Percentiles rank a stretch among this genome's conserved stretches.
Conservation (phyloP, 129 eudicot species). For the Flaveria robusta region DNA sequence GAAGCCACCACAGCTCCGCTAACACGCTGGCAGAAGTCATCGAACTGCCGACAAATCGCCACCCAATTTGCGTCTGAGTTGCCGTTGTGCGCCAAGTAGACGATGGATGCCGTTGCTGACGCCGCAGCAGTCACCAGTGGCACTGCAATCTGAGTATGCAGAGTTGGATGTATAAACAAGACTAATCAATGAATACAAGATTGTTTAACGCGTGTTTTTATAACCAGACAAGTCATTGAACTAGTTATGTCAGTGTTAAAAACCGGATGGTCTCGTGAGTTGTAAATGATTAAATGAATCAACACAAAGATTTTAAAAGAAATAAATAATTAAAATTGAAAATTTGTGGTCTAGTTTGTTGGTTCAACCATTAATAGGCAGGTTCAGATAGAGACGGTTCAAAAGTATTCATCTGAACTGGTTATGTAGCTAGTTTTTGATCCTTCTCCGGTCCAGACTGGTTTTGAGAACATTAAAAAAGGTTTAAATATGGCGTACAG, state of each 20-base stretch:
- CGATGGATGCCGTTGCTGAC: conserved; percentile 72
- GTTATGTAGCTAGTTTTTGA: no score
- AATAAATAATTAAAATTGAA: no score
- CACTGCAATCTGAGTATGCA: conserved; percentile 32
- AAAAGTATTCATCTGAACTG: no score
- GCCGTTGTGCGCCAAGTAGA: conserved; percentile 84
- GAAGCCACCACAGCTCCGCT: conserved; percentile 90
- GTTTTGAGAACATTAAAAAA: neutral
- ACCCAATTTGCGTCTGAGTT: conserved; percentile 64
- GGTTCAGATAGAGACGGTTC: no score
- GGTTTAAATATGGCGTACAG: conserved; percentile 37
- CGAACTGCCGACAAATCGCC: conserved; percentile 75
- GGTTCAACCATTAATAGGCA: no score
- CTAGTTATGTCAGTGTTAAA: no score
- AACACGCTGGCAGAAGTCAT: conserved; percentile 66
- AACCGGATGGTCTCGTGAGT: no score
- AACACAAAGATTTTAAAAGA: no score
- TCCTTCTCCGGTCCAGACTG: neutral
- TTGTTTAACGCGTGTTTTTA: neutral
- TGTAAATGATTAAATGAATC: no score
- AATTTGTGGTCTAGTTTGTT: no score
- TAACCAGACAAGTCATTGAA: neutral
- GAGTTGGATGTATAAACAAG: neutral
- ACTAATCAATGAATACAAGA: neutral
- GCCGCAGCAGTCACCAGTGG: conserved; percentile 64